A percentile compares a stretch with the other conserved stretches of the same genome.
These are phyloP conservation scores for Didymella pinodella DNA, from an alignment of 2,329 filamentous ascomycete genomes.

Conservation along the genomic window DNA sequence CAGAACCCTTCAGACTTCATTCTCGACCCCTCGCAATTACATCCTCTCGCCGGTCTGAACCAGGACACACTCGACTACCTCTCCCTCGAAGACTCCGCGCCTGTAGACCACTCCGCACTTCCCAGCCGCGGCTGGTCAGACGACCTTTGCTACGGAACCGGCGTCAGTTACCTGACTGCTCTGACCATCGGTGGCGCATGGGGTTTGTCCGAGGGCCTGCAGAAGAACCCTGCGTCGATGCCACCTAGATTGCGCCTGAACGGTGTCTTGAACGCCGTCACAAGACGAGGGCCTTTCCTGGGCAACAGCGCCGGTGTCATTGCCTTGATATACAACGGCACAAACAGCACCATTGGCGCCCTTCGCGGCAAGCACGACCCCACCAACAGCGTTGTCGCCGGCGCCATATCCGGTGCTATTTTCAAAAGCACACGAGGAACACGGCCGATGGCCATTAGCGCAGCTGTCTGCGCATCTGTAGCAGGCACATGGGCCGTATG, in stretches of 20 bases:
- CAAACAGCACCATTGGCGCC: slow-evolving; percentile 53
- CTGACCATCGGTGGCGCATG: slow-evolving; percentile 86
- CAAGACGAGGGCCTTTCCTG: slow-evolving; percentile 88
- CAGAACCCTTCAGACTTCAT: slow-evolving; percentile 90
- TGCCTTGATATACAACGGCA: slow-evolving; percentile 94
- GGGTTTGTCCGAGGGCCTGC: slow-evolving; percentile 89
- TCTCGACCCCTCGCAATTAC: slow-evolving; percentile 85
- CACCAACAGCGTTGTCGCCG: slow-evolving; percentile 85
- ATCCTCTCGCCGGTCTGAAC: slow-evolving; percentile 92
- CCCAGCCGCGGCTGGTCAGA: slow-evolving; percentile 98
- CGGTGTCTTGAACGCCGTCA: slow-evolving; percentile 92
- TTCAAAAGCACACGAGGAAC: slow-evolving; percentile 96
- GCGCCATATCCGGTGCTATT: slow-evolving; percentile 86
- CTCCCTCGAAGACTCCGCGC: slow-evolving; percentile 86
- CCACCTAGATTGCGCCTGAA: slow-evolving; percentile 93
- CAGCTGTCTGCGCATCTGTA: slow-evolving; percentile 83
- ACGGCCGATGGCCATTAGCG: slow-evolving; percentile 92
- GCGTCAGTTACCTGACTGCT: slow-evolving; percentile 90
- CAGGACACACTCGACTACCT: slow-evolving; percentile 95
- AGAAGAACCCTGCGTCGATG: slow-evolving; percentile 71
- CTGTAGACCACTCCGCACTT: slow-evolving; percentile 86
- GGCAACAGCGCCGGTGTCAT: slow-evolving; percentile 96
- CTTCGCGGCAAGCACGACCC: slow-evolving; percentile 67
- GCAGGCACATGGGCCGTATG: slow-evolving; percentile 87
- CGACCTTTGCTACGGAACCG: slow-evolving; percentile 96